Evolutionary conservation across 164 flowering plant genomes (phyloP).

Genomic region (Aristolochia fimbriata): DNA sequence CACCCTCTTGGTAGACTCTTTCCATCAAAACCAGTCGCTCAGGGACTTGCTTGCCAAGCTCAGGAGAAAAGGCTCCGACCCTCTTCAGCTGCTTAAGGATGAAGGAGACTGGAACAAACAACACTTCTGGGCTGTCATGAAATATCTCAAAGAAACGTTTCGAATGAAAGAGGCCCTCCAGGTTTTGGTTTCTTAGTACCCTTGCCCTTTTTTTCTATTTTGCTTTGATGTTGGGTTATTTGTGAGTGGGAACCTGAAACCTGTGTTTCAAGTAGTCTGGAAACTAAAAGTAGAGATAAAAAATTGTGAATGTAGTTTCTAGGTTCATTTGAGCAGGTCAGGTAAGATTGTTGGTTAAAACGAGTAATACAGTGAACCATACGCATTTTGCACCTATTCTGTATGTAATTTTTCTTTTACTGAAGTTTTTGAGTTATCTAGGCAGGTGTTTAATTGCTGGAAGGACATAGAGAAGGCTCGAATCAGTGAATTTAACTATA

Average conservation of each 20-base stretch:
- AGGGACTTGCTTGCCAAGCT: conserved; percentile 27
- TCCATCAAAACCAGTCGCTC: conserved; percentile 25
- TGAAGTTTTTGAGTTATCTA: conserved; percentile 1
- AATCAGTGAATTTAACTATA: conserved; percentile 29
- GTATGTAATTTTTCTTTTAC: neutral
- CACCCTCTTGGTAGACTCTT: conserved; percentile 26
- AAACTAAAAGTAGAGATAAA: too few relatives aligned
- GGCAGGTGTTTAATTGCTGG: conserved; percentile 54
- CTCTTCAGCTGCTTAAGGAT: conserved; percentile 28
- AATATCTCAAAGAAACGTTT: conserved; percentile 28
- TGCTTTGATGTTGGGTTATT: neutral
- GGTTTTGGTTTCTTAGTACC: conserved; percentile 16
- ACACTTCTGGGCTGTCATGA: conserved; percentile 44
- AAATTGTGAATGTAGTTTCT: too few relatives aligned
- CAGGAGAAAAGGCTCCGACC: conserved; percentile 14
- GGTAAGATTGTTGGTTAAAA: too few relatives aligned
- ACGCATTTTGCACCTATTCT: too few relatives aligned
- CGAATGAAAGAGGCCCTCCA: conserved; percentile 24
- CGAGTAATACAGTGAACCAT: too few relatives aligned
- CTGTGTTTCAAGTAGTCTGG: too few relatives aligned
- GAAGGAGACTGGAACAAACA: conserved; percentile 54
- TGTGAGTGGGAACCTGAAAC: neutral
- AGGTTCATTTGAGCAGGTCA: too few relatives aligned
- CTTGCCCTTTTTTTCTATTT: neutral
- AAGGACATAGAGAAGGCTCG: conserved; percentile 31